Base-by-base conservation (phyloP, 2,329 filamentous ascomycete genomes). In the Tympanopsis confertula region DNA sequence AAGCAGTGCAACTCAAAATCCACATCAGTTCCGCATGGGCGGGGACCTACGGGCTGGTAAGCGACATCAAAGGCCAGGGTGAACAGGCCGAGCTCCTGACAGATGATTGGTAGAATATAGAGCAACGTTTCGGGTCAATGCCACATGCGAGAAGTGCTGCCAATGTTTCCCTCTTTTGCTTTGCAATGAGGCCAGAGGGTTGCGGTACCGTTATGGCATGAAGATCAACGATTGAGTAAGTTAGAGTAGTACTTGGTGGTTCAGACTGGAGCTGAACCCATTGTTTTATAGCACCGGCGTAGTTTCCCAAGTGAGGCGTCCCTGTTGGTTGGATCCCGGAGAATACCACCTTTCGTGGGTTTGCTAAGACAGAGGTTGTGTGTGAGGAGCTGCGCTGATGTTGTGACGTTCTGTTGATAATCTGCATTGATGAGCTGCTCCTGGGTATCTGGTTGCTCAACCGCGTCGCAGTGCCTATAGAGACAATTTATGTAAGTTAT, bases 291-390 rank as follows among this genome's bases (percentile, higher is more conserved):
- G 91, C 91, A 19, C 91, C 91, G 10, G 94, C 71, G 58, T 95
- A 98, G 62, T 98, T 98, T 39, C 91, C 91, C 20, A 98, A 64
- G 57, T 98, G 91, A 13, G 91, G 91, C 18, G 93, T 71, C 24
- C 89, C 91, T 0, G 91, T 98, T 14, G 91, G 91, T 58, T 98
- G 91, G 49, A 98, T 98, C 38, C 88, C 91, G 3, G 91, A 96
- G 66, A 98, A 95, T 50, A 96, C 75, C 41, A 82, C 68, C 39
- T 67, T 51, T 38, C 36, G n/a, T n/a, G n/a, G n/a, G n/a, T n/a
- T n/a, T n/a, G n/a, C n/a, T n/a, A n/a, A n/a, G n/a, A n/a, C n/a
- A n/a, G n/a, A n/a, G n/a, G n/a, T n/a, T n/a, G n/a, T n/a, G n/a
- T n/a, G n/a, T n/a, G n/a, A n/a, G n/a, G n/a, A n/a, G n/a, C n/a